Conservation (phyloP, 164 flowering plant species). For the Houttuynia cordata region DNA sequence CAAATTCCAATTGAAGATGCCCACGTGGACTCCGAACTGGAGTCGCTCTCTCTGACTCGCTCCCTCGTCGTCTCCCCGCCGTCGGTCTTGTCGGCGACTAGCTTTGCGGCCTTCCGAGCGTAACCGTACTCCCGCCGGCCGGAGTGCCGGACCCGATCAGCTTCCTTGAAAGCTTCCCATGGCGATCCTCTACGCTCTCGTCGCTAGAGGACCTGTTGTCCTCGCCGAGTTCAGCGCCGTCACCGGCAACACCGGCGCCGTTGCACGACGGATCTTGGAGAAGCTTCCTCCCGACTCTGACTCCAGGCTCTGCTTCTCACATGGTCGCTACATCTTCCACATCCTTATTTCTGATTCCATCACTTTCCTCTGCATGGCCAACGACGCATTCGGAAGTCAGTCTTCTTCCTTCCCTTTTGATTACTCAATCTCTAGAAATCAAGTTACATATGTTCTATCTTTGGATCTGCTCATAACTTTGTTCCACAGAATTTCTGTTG, state of each 20-base stretch:
- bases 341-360: conserved; percentile 74
- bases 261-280: conserved; percentile 73
- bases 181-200: conserved; percentile 92
- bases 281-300: conserved; percentile 64
- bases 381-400: conserved; percentile 85
- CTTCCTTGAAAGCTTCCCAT: conserved; percentile 14
- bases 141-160: no score
- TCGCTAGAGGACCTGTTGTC: conserved; percentile 74
- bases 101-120: no score
- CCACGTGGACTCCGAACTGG: no score
- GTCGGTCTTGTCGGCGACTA: no score
- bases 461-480: no score
- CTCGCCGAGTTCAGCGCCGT: conserved; percentile 91
- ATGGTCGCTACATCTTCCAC: conserved; percentile 87
- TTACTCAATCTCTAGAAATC: not conserved
- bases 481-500: no score
- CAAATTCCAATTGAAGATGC: no score
- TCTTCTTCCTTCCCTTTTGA: not conserved
- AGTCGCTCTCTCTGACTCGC: no score
- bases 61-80: no score
- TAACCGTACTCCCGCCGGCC: no score
- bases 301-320: conserved; percentile 81
- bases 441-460: not conserved
- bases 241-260: conserved; percentile 82
- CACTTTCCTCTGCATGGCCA: conserved; percentile 88